Conservation (phyloP, 1,284 basidiomycete genomes). For the Hypsizygus ulmarius region DNA sequence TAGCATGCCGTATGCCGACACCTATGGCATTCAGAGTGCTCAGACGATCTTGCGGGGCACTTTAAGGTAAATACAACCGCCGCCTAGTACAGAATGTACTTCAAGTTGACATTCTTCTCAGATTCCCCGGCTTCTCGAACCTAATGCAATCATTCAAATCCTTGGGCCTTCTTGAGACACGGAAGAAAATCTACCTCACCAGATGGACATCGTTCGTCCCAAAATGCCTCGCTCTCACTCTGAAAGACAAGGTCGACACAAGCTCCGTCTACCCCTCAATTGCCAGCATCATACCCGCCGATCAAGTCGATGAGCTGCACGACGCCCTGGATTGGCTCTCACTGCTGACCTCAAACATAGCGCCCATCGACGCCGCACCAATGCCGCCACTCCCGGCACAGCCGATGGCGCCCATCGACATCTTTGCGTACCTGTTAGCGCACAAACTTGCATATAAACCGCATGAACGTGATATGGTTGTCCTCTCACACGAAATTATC, state of each 20-base stretch:
- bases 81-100: neutral
- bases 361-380: slow-evolving; percentile 20
- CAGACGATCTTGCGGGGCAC: slow-evolving; percentile 84
- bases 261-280: slow-evolving; percentile 40
- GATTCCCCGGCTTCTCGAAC: slow-evolving; percentile 84
- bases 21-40: slow-evolving; percentile 60
- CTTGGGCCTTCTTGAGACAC: slow-evolving; percentile 68
- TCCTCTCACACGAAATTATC: slow-evolving; percentile 84
- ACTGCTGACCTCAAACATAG: slow-evolving; percentile 33
- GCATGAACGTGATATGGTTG: slow-evolving; percentile 83
- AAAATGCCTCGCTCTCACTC: slow-evolving; percentile 19
- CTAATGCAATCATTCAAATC: slow-evolving; percentile 75
- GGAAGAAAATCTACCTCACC: slow-evolving; percentile 35
- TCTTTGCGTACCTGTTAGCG: slow-evolving; percentile 75
- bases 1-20: slow-evolving; percentile 73
- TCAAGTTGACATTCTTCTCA: slow-evolving; percentile 24
- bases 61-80: slow-evolving; percentile 49
- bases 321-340: slow-evolving; percentile 63
- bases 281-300: slow-evolving; percentile 33
- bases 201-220: slow-evolving; percentile 47
- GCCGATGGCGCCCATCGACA: slow-evolving; percentile 66
- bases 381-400: slow-evolving; percentile 47
- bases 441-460: slow-evolving; percentile 72
- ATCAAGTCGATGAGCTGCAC: slow-evolving; percentile 35
- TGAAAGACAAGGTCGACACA: slow-evolving; percentile 1